Base-by-base conservation (phyloP, 805 yeast genomes). In the Tetrapisispora arboricola region DNA sequence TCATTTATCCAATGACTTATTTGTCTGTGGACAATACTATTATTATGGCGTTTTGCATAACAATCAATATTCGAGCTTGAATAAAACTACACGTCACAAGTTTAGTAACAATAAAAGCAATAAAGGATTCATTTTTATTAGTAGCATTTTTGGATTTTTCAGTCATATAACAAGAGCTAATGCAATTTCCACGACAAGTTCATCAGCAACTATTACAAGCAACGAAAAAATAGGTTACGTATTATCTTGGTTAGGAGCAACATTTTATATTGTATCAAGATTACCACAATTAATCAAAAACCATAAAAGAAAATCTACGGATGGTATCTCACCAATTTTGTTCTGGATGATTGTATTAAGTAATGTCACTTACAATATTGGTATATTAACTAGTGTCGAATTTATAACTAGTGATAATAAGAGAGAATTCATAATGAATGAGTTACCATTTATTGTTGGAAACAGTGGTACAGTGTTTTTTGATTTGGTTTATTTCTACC, bases 201-300 rank as follows among this genome's bases (percentile, higher is more conserved):
- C 26, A 16, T 24, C 24, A 9, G 2, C 21, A 12, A 8, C 15
- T 12, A 28, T 28, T 28, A 28, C 5, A n/a, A 28, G 7, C 10
- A 21, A 32, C 12, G 32, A 32, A 19, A 25, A 24, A 3, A 13
- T 39, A 9, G 83, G 87, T 0, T 49, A 55, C 3, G 20, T 63
- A 0, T 57, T 83, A 32, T 87, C 96, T 0, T 88, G 95, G 94
- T 50, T 71, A 2, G 85, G 95, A 47, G 84, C 94, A 0, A 49
- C 63, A 6, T 76, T 84, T 40, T 88, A 90, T 55, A 70, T 86
- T 36, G 65, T 77, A 10, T 83, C 95, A 3, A 71, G 97, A 46
- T 60, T 86, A 36, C 97, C 97, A 2, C 97, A 88, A 57, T 65
- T 88, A 38, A 64, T 72, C 54, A 86, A 84, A 58, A 88, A 88